These are phyloP conservation scores for Globisporangium sylvaticum DNA, from an alignment of 352 stramenopile genomes.

Conservation along the genomic window DNA sequence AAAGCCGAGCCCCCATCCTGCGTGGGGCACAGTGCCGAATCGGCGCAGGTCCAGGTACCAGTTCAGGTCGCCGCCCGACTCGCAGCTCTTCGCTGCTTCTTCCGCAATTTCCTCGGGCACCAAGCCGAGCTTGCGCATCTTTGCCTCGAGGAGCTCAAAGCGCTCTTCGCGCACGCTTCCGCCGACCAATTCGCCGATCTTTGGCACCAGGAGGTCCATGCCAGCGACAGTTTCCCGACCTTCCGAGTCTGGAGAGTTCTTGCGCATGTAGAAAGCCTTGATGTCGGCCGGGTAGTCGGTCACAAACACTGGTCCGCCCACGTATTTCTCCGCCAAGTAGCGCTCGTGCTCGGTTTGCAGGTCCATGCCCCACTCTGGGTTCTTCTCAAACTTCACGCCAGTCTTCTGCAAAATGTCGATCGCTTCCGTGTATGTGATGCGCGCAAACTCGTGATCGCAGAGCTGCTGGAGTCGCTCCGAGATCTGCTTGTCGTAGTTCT, in stretches of 20 bases:
- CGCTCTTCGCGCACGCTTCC: conserved; percentile 95
- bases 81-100: conserved; percentile 33
- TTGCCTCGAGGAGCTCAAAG: conserved; percentile 86
- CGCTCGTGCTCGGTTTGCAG: conserved; percentile 97
- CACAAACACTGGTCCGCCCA: conserved; percentile 91
- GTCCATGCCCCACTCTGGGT: conserved; percentile 92
- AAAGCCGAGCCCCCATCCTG: conserved; percentile 97
- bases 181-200: conserved; percentile 95
- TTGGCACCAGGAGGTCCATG: conserved; percentile 97
- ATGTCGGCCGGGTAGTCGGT: conserved; percentile 98
- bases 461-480: conserved; percentile 82
- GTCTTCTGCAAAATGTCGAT: conserved; percentile 91
- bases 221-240: conserved; percentile 94
- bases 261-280: conserved; percentile 99
- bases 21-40: conserved; percentile 96
- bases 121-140: conserved; percentile 52
- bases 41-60: conserved; percentile 98
- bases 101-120: conserved; percentile 60
- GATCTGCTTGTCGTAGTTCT: conserved; percentile 86
- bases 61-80: conserved; percentile 61
- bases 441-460: conserved; percentile 84
- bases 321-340: conserved; percentile 89
- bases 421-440: conserved; percentile 94
- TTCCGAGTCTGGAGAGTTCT: conserved; percentile 80
- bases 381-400: conserved; percentile 77